These are phyloP conservation scores for Exophiala mesophila DNA, from an alignment of 2,329 filamentous ascomycete species.

Conservation along the genomic window DNA sequence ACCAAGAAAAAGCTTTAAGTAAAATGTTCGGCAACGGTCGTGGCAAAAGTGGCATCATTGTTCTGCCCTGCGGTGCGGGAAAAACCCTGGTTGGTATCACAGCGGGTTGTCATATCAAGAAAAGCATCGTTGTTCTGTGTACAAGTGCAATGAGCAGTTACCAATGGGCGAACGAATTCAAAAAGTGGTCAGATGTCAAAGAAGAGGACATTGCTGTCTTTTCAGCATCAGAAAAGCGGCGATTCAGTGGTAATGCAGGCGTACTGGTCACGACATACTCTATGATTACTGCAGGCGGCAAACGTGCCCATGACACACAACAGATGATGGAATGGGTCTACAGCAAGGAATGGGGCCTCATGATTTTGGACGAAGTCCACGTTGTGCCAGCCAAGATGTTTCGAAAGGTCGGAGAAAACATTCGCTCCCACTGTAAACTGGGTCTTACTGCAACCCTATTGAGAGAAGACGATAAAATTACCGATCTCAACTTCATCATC, in stretches of 20 bases:
- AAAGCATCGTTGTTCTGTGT: constrained; percentile 89
- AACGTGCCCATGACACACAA: constrained; percentile 83
- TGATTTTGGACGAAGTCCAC: constrained; percentile 96
- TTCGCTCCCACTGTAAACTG: constrained; percentile 92
- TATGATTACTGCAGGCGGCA: constrained; percentile 81
- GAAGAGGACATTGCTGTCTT: constrained; percentile 92
- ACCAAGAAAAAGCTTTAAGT: constrained; percentile 94
- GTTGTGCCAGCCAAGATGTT: constrained; percentile 97
- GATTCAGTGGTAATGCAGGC: constrained; percentile 82
- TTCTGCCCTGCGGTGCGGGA: constrained; percentile 90
- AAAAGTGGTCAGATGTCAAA: constrained; percentile 98
- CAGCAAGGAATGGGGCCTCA: constrained; percentile 88
- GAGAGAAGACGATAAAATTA: constrained; percentile 97
- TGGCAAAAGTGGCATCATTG: constrained; percentile 95
- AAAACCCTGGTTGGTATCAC: constrained; percentile 99
- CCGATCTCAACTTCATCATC: constrained; percentile 93
- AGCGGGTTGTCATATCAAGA: constrained; percentile 95
- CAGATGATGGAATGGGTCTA: constrained; percentile 97
- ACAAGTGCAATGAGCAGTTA: constrained; percentile 97
- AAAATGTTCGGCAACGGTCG: constrained; percentile 99
- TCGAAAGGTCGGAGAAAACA: constrained; percentile 83
- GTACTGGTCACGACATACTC: constrained; percentile 97
- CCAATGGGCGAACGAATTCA: constrained; percentile 92
- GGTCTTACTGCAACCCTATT: constrained; percentile 90
- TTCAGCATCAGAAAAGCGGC: constrained; percentile 84